A percentile compares a stretch with the other conserved stretches of the same genome.
These are phyloP conservation scores for Fagopyrum homotropicum DNA, from an alignment of 148 eudicot species.

Conservation along the genomic window DNA sequence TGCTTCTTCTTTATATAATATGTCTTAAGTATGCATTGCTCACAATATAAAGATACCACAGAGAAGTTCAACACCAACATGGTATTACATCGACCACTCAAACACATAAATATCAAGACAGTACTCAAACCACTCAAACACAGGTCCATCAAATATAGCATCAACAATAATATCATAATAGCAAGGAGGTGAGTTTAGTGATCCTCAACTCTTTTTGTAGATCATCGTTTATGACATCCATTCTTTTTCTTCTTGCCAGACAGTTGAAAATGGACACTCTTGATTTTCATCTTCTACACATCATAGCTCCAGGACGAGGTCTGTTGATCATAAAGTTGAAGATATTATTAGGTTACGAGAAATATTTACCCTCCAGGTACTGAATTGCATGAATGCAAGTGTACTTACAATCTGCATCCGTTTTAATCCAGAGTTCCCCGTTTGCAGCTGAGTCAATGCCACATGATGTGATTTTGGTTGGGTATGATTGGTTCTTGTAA, in stretches of 20 bases:
- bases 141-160: conserved; percentile 7
- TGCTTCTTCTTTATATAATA: not conserved
- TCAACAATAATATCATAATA: not conserved
- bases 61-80: not conserved
- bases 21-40: not conserved
- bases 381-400: not conserved
- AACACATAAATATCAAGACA: not conserved
- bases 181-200: not conserved
- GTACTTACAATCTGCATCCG: conserved; percentile 70
- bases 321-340: not conserved
- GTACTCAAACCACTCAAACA: conserved; percentile 7
- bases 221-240: not conserved
- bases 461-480: conserved; percentile 24
- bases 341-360: not conserved
- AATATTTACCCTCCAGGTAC: no score
- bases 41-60: not conserved
- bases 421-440: conserved; percentile 74
- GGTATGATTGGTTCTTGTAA: conserved; percentile 29
- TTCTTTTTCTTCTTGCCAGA: not conserved
- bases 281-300: not conserved
- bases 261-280: not conserved
- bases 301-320: conserved; percentile 11
- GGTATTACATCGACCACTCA: conserved; percentile 3
- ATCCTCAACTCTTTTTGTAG: not conserved
- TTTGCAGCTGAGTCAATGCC: conserved; percentile 35